These are phyloP conservation scores for Microbotryum saponariae DNA, from an alignment of 1,284 basidiomycete species.

Conservation along the genomic window DNA sequence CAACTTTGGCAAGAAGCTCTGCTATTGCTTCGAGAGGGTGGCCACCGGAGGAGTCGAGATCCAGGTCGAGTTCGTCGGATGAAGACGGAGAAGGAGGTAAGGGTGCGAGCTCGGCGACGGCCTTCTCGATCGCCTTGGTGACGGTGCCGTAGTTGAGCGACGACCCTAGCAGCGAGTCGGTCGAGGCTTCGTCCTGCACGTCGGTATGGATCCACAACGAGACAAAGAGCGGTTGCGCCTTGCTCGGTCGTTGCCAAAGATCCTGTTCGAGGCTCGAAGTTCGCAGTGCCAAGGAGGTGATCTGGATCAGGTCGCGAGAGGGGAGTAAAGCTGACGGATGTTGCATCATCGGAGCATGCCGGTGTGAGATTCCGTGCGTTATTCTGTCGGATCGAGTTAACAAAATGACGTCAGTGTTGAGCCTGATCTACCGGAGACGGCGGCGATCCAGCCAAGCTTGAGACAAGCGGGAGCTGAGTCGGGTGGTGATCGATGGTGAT, in stretches of 20 bases:
- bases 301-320: conserved; percentile 32
- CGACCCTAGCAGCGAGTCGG: conserved; percentile 15
- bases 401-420: too few species aligned
- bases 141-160: conserved; percentile 51
- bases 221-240: conserved; percentile 53
- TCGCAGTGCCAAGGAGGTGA: conserved; percentile 33
- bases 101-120: neutral
- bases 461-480: too few species aligned
- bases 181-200: conserved; percentile 24
- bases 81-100: too few species aligned
- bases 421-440: too few species aligned
- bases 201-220: conserved; percentile 54
- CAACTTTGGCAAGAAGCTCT: conserved; percentile 18
- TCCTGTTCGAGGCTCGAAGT: conserved; percentile 18
- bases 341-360: too few species aligned
- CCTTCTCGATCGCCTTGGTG: conserved; percentile 40
- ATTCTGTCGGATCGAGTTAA: too few species aligned
- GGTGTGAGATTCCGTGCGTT: too few species aligned
- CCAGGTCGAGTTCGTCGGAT: too few species aligned
- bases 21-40: conserved; percentile 23
- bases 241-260: conserved; percentile 21
- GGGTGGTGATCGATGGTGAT: too few species aligned
- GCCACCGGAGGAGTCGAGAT: neutral
- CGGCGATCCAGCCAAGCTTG: too few species aligned
- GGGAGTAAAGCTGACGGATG: neutral